Base-by-base conservation (phyloP, 2,329 filamentous ascomycete genomes). In the Ascochyta clinopodiicola region DNA sequence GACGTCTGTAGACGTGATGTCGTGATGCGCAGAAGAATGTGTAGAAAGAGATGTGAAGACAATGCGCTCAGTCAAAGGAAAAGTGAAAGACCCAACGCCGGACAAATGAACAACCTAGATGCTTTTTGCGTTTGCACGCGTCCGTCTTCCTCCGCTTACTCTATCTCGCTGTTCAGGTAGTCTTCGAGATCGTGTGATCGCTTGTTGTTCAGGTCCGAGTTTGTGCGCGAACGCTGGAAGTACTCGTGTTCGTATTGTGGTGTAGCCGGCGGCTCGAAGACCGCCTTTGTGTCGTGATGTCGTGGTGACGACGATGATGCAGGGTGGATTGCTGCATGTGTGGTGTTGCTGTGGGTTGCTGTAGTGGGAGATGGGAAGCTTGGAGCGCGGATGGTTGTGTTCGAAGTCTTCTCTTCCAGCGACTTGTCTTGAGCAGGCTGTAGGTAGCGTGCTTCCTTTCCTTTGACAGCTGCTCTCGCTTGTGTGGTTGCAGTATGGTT, bases 311-410 rank as follows among this genome's bases (percentile, higher is more conserved):
- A 25, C 29, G 35, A 24, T 19, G 24, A 25, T 35, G 35, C 13
- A 36, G 34, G 21, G 10, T 31, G 22, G 5, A 34, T 13, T 7
- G 44, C 17, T 32, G 17, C 25, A 22, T 22, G 24, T 31, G 7
- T 22, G 43, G 29, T 22, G 9, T 39, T 25, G 29, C 36, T 27
- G 24, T 35, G 19, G 17, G 21, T 13, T 4, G 37, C 13, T 12
- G 48, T 9, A 5, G 7, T 6, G 9, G 68, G 66, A 6, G 67
- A 64, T 13, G 59, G 34, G 8, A 67, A 62, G 42, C 63, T 69
- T 0, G 65, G 63, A 7, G 70, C 68, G 32, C 72, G 63, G 31
- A 73, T 75, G 0, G 71, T 74, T 8, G 64, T 69, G 39, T 71
- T 69, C 2, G 63, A 68, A 0, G 39, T 51, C 49, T 70, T 75